A percentile compares a stretch with the other conserved stretches of the same genome.
Evolutionary conservation across 805 yeast species (phyloP).

Genomic region (Metschnikowia gelsemii): DNA sequence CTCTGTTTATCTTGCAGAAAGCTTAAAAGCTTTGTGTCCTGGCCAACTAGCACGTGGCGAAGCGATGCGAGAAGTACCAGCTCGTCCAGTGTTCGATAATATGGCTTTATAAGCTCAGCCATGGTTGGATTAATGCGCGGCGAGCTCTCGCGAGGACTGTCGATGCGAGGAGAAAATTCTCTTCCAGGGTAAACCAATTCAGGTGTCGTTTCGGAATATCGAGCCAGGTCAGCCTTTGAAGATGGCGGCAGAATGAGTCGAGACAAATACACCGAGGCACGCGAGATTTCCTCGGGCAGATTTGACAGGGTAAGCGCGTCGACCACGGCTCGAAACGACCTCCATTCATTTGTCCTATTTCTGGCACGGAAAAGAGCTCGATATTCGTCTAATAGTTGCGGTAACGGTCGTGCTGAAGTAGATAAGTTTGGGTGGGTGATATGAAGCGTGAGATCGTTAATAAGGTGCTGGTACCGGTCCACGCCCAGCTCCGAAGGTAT

Average conservation of each 20-base stretch:
- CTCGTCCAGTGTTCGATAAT: slow-evolving; percentile 11
- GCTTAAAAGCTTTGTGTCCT: slow-evolving; percentile 57
- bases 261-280: slow-evolving; percentile 35
- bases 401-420: slow-evolving; percentile 18
- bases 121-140: neutral
- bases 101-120: slow-evolving; percentile 7
- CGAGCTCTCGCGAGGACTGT: neutral
- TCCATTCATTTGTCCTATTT: slow-evolving; percentile 33
- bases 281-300: slow-evolving; percentile 32
- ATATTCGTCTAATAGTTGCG: slow-evolving; percentile 24
- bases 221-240: neutral
- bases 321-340: slow-evolving; percentile 30
- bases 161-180: neutral
- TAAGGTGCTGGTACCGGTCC: slow-evolving; percentile 32
- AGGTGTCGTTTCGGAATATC: neutral
- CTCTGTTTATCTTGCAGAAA: slow-evolving; percentile 35
- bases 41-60: slow-evolving; percentile 58
- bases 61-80: slow-evolving; percentile 45
- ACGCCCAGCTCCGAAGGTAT: slow-evolving; percentile 40
- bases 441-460: slow-evolving; percentile 27
- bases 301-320: slow-evolving; percentile 30
- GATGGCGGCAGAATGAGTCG: slow-evolving; percentile 10
- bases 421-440: slow-evolving; percentile 6
- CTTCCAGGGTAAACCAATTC: neutral
- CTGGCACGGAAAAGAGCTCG: slow-evolving; percentile 28